These are phyloP conservation scores for Porphyra umbilicalis DNA, from an alignment of 31 red algal genomes.

Conservation along the genomic window DNA sequence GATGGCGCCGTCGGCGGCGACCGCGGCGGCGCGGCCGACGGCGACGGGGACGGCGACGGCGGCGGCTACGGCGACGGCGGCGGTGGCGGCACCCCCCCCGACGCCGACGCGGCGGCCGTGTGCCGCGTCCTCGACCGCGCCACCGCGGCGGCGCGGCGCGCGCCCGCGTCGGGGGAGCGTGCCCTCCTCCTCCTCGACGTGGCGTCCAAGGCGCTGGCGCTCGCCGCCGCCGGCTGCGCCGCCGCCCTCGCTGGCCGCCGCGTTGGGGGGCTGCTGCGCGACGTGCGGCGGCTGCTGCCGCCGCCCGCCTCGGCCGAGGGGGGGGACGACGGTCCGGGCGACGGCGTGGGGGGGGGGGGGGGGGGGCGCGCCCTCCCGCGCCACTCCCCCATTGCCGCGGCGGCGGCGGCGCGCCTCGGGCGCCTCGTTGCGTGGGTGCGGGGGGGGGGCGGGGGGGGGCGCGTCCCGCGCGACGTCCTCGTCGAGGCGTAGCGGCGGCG, in stretches of 20 bases:
- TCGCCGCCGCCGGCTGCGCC: background rate
- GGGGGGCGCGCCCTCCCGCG: background rate
- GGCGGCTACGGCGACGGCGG: background rate
- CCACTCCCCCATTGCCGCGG: background rate
- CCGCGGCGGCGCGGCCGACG: background rate
- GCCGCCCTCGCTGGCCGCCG: background rate
- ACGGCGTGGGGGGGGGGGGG: background rate
- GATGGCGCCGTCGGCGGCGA: background rate
- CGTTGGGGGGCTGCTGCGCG: background rate
- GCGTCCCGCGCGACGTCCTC: background rate
- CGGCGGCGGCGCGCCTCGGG: background rate
- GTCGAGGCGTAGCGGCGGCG: background rate
- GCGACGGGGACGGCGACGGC: background rate
- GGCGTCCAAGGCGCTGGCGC: conserved; percentile 14
- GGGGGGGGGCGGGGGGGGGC: background rate
- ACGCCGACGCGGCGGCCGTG: background rate
- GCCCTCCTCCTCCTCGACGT: conserved; percentile 64
- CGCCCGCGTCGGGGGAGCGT: conserved; percentile 29
- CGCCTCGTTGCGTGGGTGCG: background rate
- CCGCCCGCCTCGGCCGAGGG: background rate
- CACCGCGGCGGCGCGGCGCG: conserved; percentile 25
- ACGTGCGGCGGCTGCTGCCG: background rate
- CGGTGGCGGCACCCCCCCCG: background rate
- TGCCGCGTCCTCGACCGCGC: conserved; percentile 26
- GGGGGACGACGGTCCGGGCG: background rate